Evolutionary conservation across 2,329 filamentous ascomycete species (phyloP), one percentile per base, ranked within the genome.

Genomic region (Fusarium ramigenum): DNA sequence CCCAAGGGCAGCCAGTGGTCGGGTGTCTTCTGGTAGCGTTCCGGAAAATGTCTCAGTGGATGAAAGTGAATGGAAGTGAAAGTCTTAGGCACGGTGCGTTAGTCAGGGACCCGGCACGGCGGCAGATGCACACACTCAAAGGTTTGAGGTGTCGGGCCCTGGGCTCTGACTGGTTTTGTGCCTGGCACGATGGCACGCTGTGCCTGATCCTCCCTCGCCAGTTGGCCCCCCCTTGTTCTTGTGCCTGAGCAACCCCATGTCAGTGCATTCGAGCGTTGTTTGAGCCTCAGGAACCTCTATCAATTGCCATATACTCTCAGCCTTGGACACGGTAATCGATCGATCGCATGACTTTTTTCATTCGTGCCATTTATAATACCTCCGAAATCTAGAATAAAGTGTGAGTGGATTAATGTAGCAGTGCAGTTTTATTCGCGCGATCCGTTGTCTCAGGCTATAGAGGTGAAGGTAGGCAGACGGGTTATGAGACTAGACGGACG

Each of bases 61-160:
- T 74, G 64, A 46, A 30, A 19, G 9, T 47, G 34, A 32, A 32
- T 32, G 30, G 7, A 30, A 32, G 30, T 12, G 32, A 37, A 46
- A 39, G 53, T 66, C 66, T 64, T 64, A 75, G 75, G 75, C 75
- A 77, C 75, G 72, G 70, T 77, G 74, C 74, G 70, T 77, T 77
- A 77, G 75, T 75, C 75, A 74, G 72, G 75, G 75, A 73, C 75
- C 75, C 56, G 43, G 52, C 61, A 75, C 43, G 39, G 66, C 68
- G 58, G 69, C 67, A 73, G 66, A 77, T 66, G 75, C 75, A 77
- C 58, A 66, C 75, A 77, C 75, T 77, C 75, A 75, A 76, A 58
- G 52, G 61, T 49, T 52, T 49, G 46, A 69, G 64, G 72, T 74
- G 72, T 52, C 65, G 43, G 23, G 66, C 25, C 32, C 23, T 63